Evolutionary conservation across 139 green algal species (phyloP).

Genomic region (Spirogloea muscicola): DNA sequence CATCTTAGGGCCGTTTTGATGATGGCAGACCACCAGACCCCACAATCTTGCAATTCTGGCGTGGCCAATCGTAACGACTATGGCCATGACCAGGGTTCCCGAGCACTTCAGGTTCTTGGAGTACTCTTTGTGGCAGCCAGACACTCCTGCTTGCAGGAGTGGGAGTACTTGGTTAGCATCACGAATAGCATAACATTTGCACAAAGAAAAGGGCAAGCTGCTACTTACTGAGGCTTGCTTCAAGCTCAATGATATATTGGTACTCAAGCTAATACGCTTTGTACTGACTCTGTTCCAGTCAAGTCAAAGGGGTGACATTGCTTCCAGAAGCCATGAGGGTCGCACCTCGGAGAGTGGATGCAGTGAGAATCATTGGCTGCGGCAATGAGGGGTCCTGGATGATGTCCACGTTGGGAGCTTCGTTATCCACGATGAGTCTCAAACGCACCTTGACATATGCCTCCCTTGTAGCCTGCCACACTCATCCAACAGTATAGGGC

Average conservation of each 20-base stretch:
- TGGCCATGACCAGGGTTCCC: conserved; percentile 30
- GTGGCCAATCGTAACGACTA: conserved; percentile 7
- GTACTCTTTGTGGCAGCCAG: conserved; percentile 48
- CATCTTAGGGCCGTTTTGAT: conserved; percentile 7
- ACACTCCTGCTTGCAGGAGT: no score
- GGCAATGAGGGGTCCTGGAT: conserved; percentile 15
- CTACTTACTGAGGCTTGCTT: no score
- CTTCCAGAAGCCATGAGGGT: no score
- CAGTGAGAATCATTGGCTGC: conserved; percentile 8
- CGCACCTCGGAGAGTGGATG: conserved; percentile 22
- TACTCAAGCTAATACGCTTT: no score
- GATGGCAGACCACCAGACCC: conserved; percentile 37
- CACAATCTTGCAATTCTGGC: conserved; percentile 14
- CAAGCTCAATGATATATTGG: no score
- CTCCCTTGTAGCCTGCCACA: neutral
- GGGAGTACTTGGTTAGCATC: no score
- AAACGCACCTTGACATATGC: conserved; percentile 30
- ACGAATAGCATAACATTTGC: no score
- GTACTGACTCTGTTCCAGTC: no score
- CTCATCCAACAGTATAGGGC: no score
- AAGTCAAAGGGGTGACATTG: no score
- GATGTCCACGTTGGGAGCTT: conserved; percentile 28
- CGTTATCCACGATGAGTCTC: conserved; percentile 32
- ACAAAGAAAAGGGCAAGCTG: no score
- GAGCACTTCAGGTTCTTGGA: conserved; percentile 33